A percentile compares a stretch with the other conserved stretches of the same genome.
Evolutionary conservation across 2,329 filamentous ascomycete species (phyloP).

Genomic region (Clarireedia paspali): DNA sequence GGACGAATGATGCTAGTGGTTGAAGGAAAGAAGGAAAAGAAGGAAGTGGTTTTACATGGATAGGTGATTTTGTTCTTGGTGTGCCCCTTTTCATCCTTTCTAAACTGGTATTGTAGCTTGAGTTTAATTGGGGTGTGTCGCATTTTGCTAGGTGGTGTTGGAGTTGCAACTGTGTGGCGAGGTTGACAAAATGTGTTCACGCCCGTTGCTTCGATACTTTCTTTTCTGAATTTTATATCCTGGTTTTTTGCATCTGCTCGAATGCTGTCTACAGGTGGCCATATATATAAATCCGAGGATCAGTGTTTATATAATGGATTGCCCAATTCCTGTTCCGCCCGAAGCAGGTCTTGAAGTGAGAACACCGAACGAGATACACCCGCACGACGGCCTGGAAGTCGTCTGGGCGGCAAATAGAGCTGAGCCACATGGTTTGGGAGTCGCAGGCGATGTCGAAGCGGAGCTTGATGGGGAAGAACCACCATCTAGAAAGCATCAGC

Average conservation of each 20-base stretch:
- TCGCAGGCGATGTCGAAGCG: not conserved
- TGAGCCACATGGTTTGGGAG: not conserved
- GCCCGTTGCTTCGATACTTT: no score
- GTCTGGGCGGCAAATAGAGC: not conserved
- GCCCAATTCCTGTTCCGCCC: not conserved
- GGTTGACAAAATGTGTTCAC: no score
- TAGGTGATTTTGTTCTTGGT: no score
- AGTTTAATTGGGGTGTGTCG: no score
- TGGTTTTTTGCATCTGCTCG: not conserved
- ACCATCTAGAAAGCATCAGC: not conserved
- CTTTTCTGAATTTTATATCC: no score
- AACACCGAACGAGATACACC: not conserved
- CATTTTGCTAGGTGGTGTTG: no score
- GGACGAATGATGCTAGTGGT: no score
- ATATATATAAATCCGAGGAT: not conserved
- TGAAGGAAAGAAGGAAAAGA: no score
- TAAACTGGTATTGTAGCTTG: no score
- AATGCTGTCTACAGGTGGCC: not conserved
- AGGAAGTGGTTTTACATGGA: no score
- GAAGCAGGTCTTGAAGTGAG: constrained; percentile 1
- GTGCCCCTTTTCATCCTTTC: no score
- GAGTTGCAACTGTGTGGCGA: no score
- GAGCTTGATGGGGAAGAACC: not conserved
- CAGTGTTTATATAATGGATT: not conserved
- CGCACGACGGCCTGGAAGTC: not conserved